These are phyloP conservation scores for Aspergillus transmontanensis DNA, from an alignment of 2,329 filamentous ascomycete genomes.

Conservation along the genomic window DNA sequence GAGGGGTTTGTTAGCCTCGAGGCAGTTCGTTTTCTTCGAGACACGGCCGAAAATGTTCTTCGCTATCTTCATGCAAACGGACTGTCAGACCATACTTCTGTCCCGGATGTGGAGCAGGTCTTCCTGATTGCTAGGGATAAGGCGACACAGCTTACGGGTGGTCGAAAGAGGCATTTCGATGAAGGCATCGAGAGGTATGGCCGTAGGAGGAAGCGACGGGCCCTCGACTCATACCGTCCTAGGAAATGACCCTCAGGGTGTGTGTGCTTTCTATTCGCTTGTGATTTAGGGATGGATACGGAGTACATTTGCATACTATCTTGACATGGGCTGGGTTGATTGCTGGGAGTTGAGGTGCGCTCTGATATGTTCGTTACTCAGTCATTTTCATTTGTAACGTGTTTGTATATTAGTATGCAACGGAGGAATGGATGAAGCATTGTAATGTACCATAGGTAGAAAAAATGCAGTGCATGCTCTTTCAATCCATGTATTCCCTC, in stretches of 20 bases:
- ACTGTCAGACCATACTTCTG: conserved; percentile 27
- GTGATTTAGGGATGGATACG: not conserved
- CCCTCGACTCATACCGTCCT: conserved; percentile 31
- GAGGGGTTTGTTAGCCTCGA: conserved; percentile 26
- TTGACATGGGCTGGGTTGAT: not conserved
- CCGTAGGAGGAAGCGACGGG: conserved; percentile 17
- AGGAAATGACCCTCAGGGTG: not conserved
- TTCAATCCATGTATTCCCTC: not conserved
- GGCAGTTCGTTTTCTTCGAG: conserved; percentile 45
- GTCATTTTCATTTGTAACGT: not conserved
- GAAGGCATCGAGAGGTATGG: conserved; percentile 12
- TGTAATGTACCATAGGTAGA: not conserved
- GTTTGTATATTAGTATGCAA: not conserved
- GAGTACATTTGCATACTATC: not conserved
- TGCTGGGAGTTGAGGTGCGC: not conserved
- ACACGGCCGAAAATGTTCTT: conserved; percentile 47
- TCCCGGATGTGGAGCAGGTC: conserved; percentile 36
- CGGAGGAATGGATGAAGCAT: not conserved
- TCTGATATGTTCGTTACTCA: not conserved
- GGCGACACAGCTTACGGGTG: conserved; percentile 39
- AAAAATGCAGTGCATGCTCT: not conserved
- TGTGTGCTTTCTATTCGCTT: not conserved
- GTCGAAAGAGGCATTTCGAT: conserved; percentile 44
- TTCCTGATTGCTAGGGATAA: conserved; percentile 38
- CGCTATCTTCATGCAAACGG: conserved; percentile 33